Evolutionary conservation across 2,329 filamentous ascomycete genomes (phyloP), one percentile per base, ranked within the genome.

Genomic region (Endoconidiophora laricicola): DNA sequence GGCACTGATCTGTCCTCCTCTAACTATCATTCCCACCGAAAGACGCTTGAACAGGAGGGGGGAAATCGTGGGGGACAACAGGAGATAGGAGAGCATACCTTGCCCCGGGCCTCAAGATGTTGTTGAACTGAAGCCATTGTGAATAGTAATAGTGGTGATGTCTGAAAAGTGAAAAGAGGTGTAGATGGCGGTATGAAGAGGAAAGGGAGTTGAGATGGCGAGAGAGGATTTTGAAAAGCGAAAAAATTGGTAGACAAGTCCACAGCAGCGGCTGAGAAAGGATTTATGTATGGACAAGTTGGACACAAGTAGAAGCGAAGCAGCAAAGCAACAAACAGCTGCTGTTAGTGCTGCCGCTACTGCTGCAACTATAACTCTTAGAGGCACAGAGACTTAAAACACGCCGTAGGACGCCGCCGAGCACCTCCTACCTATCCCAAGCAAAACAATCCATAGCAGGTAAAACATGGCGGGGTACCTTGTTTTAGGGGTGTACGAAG

Each of bases 61-160:
- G 29, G 42, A 22, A 6, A 36, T 18, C 26, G 16, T 37, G 48
- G 42, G 37, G 42, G 36, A 50, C 36, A 39, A 50, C 48, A 50
- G 48, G 43, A 50, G 38, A 41, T 44, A 16, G 43, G 26, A 44
- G n/a, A 33, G 46, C 52, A 42, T 53, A 53, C 52, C 52, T 74
- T 75, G 62, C 76, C 75, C 66, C 84, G 81, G 63, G 83, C 79
- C 63, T 78, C 77, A 65, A 94, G 79, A 69, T 94, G 87, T 66
- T 93, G 85, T 65, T 91, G 76, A 65, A 87, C 82, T 63, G 80
- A 68, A 59, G 71, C 68, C 69, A 76, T 74, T 62, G 62, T 64
- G 63, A 41, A 18, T 16, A 44, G 24, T 23, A 37, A 23, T 43
- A 26, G 16, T 46, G 44, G 23, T 46, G 24, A 38, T 48, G 38